Conservation (phyloP, 805 yeast species). For the Saturnispora mendoncae region DNA sequence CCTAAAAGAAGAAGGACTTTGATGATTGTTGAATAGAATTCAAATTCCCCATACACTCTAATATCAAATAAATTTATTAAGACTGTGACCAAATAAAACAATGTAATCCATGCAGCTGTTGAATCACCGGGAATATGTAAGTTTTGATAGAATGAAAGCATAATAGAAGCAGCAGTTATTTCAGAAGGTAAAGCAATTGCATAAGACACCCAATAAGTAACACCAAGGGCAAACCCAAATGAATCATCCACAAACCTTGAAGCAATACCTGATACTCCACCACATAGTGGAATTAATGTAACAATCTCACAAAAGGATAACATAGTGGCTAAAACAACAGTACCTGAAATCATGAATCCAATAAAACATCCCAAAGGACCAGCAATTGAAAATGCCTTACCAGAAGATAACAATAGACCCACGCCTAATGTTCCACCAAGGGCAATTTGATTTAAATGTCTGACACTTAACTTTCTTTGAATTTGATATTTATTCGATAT, state of each 20-base stretch:
- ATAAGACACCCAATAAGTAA: conserved; percentile 67
- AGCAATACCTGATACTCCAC: conserved; percentile 68
- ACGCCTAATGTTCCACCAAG: conserved; percentile 76
- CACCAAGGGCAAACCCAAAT: conserved; percentile 65
- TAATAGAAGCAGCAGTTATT: conserved; percentile 68
- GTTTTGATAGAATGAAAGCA: conserved; percentile 58
- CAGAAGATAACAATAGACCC: conserved; percentile 60
- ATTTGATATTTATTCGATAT: conserved; percentile 25
- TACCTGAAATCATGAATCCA: conserved; percentile 57
- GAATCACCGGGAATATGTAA: conserved; percentile 44
- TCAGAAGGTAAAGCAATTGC: conserved; percentile 71
- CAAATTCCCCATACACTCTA: conserved; percentile 65
- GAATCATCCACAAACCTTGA: conserved; percentile 72
- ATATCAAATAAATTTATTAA: conserved; percentile 58
- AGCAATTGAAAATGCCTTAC: conserved; percentile 62
- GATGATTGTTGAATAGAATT: conserved; percentile 50
- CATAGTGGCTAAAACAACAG: conserved; percentile 60
- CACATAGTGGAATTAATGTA: conserved; percentile 68
- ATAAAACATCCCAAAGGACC: conserved; percentile 72
- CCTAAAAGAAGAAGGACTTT: conserved; percentile 46
- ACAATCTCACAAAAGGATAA: conserved; percentile 76
- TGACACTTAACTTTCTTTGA: conserved; percentile 51
- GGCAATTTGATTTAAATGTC: conserved; percentile 72
- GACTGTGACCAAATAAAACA: conserved; percentile 41
- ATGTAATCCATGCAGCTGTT: conserved; percentile 60